These are phyloP conservation scores for Podila verticillata DNA, from an alignment of 192 early-diverging fungal species.

Conservation along the genomic window DNA sequence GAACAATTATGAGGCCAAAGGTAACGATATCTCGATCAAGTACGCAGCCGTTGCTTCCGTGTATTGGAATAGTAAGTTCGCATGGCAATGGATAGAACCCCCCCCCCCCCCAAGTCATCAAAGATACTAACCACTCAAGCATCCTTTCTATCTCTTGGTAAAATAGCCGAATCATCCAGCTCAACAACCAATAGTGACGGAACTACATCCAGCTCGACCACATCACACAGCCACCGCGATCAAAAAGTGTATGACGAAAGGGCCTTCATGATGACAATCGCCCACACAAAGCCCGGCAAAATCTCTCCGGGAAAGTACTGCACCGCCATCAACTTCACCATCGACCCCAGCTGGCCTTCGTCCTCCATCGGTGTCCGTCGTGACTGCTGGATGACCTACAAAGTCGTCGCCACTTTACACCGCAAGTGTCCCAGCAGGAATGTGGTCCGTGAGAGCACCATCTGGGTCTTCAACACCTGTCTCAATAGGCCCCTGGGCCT, in stretches of 20 bases:
- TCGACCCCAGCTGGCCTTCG: constrained; percentile 10
- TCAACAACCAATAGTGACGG: not conserved
- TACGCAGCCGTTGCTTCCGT: not conserved
- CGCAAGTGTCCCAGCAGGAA: constrained; percentile 5
- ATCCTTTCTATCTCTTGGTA: too few species aligned
- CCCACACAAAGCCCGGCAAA: not conserved
- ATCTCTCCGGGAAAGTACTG: not conserved
- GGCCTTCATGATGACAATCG: not conserved
- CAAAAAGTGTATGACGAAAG: not conserved
- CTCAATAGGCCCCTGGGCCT: not conserved
- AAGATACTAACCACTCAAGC: too few species aligned
- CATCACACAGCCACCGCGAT: not conserved
- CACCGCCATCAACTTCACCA: not conserved
- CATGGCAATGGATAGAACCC: not conserved
- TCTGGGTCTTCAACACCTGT: not conserved
- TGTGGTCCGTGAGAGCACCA: not conserved
- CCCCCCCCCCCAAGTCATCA: not conserved
- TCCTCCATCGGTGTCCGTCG: not conserved
- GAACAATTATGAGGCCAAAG: constrained; percentile 4
- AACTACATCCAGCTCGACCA: not conserved
- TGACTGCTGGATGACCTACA: constrained; percentile 4
- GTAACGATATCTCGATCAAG: not conserved
- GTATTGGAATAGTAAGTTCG: not conserved
- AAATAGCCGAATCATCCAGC: not conserved
- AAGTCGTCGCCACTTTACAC: not conserved